Conservation (phyloP, 371 early-diverging fungal species). For the Rhizopus delemar region DNA sequence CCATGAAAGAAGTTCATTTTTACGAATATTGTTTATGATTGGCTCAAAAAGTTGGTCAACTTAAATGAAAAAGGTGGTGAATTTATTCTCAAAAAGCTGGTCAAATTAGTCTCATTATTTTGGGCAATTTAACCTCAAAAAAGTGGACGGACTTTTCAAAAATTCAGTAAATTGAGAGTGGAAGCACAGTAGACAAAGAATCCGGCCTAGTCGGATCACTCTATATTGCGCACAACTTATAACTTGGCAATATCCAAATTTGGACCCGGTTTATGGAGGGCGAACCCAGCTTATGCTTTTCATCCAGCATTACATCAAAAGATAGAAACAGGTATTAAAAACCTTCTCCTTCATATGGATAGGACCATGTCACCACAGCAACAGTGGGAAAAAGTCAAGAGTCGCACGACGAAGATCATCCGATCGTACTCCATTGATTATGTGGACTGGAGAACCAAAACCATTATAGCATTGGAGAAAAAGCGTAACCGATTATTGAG, state of each 20-base stretch:
- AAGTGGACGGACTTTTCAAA: too few species aligned
- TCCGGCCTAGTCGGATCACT: constrained; percentile 5
- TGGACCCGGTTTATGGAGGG: constrained; percentile 17
- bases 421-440: background rate
- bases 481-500: constrained; percentile 3
- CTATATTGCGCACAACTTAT: background rate
- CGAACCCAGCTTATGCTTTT: constrained; percentile 5
- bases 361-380: background rate
- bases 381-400: constrained; percentile 10
- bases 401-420: background rate
- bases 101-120: too few species aligned
- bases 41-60: too few species aligned
- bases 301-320: background rate
- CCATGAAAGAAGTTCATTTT: too few species aligned
- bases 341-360: background rate
- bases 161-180: too few species aligned
- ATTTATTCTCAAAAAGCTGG: too few species aligned
- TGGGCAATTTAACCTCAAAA: too few species aligned
- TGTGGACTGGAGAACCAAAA: background rate
- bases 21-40: too few species aligned
- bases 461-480: background rate
- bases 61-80: too few species aligned
- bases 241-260: background rate
- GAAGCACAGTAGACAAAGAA: too few species aligned
- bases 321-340: background rate